Evolutionary conservation across 768 basidiomycete species (phyloP).

Genomic region (Lentinus brumalis): DNA sequence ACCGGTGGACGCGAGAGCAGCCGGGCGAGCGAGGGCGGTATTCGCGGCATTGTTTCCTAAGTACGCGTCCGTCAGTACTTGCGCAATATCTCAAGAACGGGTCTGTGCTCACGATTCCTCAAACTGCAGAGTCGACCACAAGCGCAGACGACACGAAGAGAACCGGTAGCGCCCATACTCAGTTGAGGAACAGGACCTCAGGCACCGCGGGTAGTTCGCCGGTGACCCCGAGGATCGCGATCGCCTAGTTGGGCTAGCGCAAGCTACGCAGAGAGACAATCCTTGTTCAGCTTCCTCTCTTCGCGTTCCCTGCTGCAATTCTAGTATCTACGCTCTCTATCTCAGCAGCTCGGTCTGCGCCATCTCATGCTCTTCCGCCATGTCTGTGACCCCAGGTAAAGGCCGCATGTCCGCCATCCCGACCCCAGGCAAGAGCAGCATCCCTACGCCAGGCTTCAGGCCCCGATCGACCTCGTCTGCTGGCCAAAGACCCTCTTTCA

Average conservation of each 20-base stretch:
- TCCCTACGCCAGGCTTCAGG: conserved; percentile 69
- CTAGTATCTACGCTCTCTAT: conserved; percentile 1
- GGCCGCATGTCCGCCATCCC: conserved; percentile 46
- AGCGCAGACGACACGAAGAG: neutral
- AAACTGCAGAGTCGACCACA: neutral
- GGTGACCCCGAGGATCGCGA: conserved; percentile 12
- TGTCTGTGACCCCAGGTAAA: conserved; percentile 49
- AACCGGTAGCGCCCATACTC: neutral
- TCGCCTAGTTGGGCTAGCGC: conserved; percentile 12
- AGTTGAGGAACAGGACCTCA: neutral
- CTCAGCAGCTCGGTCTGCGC: neutral
- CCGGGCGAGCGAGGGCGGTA: conserved; percentile 27
- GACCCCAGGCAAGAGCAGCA: conserved; percentile 51
- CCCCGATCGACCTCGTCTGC: conserved; percentile 65
- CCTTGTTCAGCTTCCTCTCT: conserved; percentile 12
- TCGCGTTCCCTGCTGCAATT: conserved; percentile 1
- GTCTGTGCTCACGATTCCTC: neutral
- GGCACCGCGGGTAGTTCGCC: neutral
- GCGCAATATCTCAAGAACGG: too few species aligned
- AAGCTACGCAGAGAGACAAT: conserved; percentile 6
- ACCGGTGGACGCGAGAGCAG: conserved; percentile 25
- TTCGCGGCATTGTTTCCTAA: conserved; percentile 25
- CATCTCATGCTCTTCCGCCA: conserved; percentile 23
- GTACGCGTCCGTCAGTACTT: neutral
- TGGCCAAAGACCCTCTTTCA: conserved; percentile 29